A percentile compares a stretch with the other conserved stretches of the same genome.
Conservation (phyloP, 139 green algal genomes). For the Volvox africanus region DNA sequence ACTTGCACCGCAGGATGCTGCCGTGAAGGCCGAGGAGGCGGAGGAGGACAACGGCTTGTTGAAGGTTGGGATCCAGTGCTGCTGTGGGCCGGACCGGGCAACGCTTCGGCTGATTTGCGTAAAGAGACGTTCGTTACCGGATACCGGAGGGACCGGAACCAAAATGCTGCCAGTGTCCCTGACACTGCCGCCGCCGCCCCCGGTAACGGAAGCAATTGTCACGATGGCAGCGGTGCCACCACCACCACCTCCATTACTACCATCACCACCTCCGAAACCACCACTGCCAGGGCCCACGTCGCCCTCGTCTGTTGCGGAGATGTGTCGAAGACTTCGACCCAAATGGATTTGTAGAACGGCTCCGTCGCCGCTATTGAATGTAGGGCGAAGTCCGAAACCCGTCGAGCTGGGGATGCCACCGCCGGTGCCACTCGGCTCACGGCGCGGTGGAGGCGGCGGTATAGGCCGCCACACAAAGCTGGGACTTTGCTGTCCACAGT, state of each 20-base stretch:
- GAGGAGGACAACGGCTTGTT: not conserved
- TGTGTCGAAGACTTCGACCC: not conserved
- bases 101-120: not conserved
- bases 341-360: not conserved
- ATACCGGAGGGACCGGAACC: not conserved
- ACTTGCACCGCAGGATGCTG: not conserved
- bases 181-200: not conserved
- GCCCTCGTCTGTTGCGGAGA: not conserved
- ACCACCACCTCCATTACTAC: no score
- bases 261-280: no score
- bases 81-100: not conserved
- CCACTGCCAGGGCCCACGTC: no score
- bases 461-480: not conserved
- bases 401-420: no score
- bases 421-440: not conserved
- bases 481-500: not conserved
- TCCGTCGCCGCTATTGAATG: not conserved
- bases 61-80: not conserved
- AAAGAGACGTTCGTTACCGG: not conserved
- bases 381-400: not conserved
- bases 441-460: no score
- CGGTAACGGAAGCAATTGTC: no score
- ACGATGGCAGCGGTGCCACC: not conserved
- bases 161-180: not conserved
- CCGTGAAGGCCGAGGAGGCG: not conserved